Conservation (phyloP, 768 basidiomycete genomes). For the Punctularia strigosozonata region DNA sequence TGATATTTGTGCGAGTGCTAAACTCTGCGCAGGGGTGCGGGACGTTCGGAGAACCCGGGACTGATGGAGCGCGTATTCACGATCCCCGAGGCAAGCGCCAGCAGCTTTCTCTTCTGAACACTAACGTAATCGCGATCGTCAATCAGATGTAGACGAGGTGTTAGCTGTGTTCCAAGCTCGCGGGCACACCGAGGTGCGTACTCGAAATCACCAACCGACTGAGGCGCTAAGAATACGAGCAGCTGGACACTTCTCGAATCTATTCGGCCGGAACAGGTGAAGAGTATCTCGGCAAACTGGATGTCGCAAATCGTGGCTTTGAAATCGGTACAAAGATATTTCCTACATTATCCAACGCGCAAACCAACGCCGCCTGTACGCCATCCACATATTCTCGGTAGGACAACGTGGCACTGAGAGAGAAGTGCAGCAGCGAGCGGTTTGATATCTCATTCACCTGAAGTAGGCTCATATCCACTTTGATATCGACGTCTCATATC, state of each 20-base stretch:
- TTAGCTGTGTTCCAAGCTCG: slow-evolving; percentile 41
- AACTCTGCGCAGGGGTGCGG: slow-evolving; percentile 29
- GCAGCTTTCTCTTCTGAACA: neutral
- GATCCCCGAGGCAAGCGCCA: neutral
- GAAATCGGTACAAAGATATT: slow-evolving; percentile 50
- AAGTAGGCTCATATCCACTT: too few relatives aligned
- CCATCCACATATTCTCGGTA: too few relatives aligned
- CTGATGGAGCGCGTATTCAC: slow-evolving; percentile 15
- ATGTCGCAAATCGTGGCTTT: slow-evolving; percentile 37
- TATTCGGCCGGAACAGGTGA: slow-evolving; percentile 21
- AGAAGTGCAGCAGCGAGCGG: too few relatives aligned
- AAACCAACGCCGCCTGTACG: too few relatives aligned
- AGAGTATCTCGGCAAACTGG: slow-evolving; percentile 33
- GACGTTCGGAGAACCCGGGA: slow-evolving; percentile 39
- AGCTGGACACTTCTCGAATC: slow-evolving; percentile 18
- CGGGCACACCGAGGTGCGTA: slow-evolving; percentile 40
- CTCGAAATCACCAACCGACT: slow-evolving; percentile 13
- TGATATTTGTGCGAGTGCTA: neutral
- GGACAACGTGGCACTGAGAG: too few relatives aligned
- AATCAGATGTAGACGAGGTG: slow-evolving; percentile 33
- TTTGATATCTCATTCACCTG: slow-evolving; percentile 15
- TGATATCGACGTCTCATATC: too few relatives aligned
- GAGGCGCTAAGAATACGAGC: neutral
- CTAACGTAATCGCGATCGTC: slow-evolving; percentile 5
- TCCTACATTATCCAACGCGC: slow-evolving; percentile 22